These are phyloP conservation scores for Thuja plicata DNA, from an alignment of 83 land plant species.

Conservation along the genomic window DNA sequence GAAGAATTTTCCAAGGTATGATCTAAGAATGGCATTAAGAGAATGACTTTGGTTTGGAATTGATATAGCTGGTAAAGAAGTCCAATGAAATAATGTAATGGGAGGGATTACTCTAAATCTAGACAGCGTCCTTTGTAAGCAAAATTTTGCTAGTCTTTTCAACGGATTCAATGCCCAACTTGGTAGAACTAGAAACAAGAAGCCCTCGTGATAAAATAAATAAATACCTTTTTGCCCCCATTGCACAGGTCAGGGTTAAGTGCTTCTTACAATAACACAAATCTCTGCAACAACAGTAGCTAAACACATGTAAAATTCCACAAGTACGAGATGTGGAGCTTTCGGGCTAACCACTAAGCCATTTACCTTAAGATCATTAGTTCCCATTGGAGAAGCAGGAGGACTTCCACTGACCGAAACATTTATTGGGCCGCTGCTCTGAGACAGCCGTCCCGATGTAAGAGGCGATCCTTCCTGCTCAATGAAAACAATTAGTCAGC, in stretches of 20 bases:
- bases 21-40: neutral
- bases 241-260: neutral
- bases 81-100: too few species aligned
- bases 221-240: neutral
- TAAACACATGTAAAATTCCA: neutral
- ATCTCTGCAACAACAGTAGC: neutral
- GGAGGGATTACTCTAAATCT: neutral
- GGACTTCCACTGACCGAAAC: conserved; percentile 66
- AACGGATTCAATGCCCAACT: neutral
- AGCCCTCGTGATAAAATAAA: neutral
- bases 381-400: conserved; percentile 74
- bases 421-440: conserved; percentile 81
- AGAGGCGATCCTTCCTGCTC: conserved; percentile 74
- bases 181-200: neutral
- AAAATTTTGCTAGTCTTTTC: neutral
- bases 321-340: neutral
- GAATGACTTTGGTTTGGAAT: neutral
- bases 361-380: conserved; percentile 70
- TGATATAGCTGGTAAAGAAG: neutral
- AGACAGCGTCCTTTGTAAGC: neutral
- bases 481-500: neutral
- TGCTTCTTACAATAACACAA: neutral
- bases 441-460: conserved; percentile 75
- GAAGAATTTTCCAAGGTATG: neutral
- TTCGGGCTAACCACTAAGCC: too few species aligned